Evolutionary conservation across 2,329 filamentous ascomycete genomes (phyloP), one percentile per base, ranked within the genome.

Genomic region (Monosporascus ibericus): DNA sequence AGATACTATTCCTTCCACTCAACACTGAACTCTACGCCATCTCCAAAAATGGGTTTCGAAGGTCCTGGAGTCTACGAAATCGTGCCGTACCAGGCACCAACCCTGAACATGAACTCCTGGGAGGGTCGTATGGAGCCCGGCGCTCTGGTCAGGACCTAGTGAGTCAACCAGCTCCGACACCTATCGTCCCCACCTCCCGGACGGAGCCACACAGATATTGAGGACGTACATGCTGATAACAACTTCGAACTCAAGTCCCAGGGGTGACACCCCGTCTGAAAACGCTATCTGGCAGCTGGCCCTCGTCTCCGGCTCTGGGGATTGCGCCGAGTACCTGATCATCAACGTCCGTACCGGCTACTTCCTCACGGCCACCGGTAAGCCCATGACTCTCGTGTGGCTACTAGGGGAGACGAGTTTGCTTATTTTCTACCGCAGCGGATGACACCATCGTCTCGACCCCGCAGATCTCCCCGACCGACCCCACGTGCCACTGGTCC

Each of bases 341-440:
- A 49, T 52, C 46, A 56, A 56, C 34, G 51, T 52, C 9, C 48
- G 39, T 4, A 52, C 51, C 14, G 54, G 54, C 14, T 55, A 52
- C 36, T 55, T 55, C 50, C 47, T 52, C n/a, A 52, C 50, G 8
- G 49, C 52, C 24, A 54, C 54, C 15, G 52, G 52, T 54, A n/a
- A 50, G 49, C 49, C 6, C 8, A 20, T 30, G 20, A 20, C 44
- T 8, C 22, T 48, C 3, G 7, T 24, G 25, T 15, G 20, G 14
- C 25, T 30, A 27, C 20, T 46, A 9, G 25, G 15, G 11, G 34
- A 15, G 27, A 22, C 3, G 11, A 24, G 8, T 11, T 11, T 50
- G 18, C 48, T 50, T 22, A 50, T 27, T 22, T 2, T 6, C 15
- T n/a, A 40, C 17, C 34, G 27, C 20, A 56, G 54, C 48, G 48